Percentiles rank a stretch among this genome's conserved stretches.
Evolutionary conservation across 176 grass and related monocot species (phyloP).

Genomic region (Eleusine indica): DNA sequence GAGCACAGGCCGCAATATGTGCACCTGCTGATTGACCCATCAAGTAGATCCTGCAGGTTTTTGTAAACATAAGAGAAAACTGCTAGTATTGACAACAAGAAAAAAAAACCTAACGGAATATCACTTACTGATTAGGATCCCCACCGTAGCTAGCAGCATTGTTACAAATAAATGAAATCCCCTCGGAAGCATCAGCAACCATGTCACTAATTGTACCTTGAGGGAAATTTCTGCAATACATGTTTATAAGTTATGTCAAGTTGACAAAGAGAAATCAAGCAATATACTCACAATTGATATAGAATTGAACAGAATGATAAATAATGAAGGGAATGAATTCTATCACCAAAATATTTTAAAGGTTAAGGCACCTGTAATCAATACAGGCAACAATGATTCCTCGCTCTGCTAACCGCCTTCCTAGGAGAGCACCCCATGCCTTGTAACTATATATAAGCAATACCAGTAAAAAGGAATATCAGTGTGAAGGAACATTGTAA

Average conservation of each 20-base stretch:
- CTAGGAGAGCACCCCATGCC: conserved; percentile 92
- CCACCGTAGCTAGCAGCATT: conserved; percentile 76
- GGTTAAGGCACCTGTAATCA: conserved; percentile 75
- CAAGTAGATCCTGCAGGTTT: conserved; percentile 65
- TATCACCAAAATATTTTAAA: background rate
- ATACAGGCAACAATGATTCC: conserved; percentile 96
- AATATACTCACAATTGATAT: background rate
- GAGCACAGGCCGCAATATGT: conserved; percentile 80
- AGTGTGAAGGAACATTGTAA: background rate
- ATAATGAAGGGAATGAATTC: background rate
- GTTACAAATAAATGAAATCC: conserved; percentile 84
- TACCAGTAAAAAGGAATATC: conserved; percentile 8
- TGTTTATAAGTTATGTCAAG: conserved; percentile 11
- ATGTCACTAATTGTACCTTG: conserved; percentile 97
- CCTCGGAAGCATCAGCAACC: conserved; percentile 83
- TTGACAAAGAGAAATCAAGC: background rate
- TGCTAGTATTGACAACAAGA: conserved; percentile 3
- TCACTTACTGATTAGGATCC: conserved; percentile 79
- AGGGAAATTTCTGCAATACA: conserved; percentile 84
- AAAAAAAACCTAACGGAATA: background rate
- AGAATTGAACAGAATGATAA: background rate
- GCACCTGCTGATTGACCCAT: conserved; percentile 98
- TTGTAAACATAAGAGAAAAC: background rate
- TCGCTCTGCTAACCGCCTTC: conserved; percentile 80
- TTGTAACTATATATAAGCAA: conserved; percentile 70